These are phyloP conservation scores for Reticulascus tulasneorum DNA, from an alignment of 2,329 filamentous ascomycete species.

Conservation along the genomic window DNA sequence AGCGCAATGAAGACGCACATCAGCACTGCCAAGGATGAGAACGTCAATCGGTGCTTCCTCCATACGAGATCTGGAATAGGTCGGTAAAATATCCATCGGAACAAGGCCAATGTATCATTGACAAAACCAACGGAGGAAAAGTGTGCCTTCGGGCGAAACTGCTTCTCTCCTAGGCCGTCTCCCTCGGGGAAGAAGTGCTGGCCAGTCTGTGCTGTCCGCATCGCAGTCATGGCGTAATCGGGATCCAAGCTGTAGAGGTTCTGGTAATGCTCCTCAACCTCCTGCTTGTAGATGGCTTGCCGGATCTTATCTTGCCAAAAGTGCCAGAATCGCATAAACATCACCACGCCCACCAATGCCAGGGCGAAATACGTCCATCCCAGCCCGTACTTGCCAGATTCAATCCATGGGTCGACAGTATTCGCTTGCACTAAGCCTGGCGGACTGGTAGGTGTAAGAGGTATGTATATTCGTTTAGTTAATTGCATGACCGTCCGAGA, in stretches of 20 bases:
- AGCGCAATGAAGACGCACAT: slow-evolving; percentile 64
- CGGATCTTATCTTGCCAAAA: slow-evolving; percentile 92
- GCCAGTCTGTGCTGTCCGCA: slow-evolving; percentile 48
- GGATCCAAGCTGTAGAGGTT: slow-evolving; percentile 48
- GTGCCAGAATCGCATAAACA: slow-evolving; percentile 74
- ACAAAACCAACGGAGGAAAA: slow-evolving; percentile 70
- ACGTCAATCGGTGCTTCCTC: slow-evolving; percentile 67
- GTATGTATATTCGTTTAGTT: slow-evolving; percentile 55
- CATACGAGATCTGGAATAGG: slow-evolving; percentile 72
- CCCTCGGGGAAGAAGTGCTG: slow-evolving; percentile 73
- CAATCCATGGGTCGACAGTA: slow-evolving; percentile 71
- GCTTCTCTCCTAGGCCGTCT: slow-evolving; percentile 51
- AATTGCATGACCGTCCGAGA: slow-evolving; percentile 33
- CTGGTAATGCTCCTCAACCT: slow-evolving; percentile 63
- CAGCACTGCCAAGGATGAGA: slow-evolving; percentile 74
- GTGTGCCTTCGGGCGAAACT: slow-evolving; percentile 64
- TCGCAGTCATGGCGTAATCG: slow-evolving; percentile 39
- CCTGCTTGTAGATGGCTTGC: slow-evolving; percentile 82
- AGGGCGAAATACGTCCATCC: slow-evolving; percentile 88
- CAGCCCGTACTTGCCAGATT: slow-evolving; percentile 80
- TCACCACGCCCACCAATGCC: slow-evolving; percentile 62
- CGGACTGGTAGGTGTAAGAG: slow-evolving; percentile 55
- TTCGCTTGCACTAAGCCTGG: slow-evolving; percentile 59
- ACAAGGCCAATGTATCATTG: slow-evolving; percentile 77
- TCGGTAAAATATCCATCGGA: slow-evolving; percentile 84